These are phyloP conservation scores for Leptomonas seymouri DNA, from an alignment of 208 protist genomes.

Conservation along the genomic window DNA sequence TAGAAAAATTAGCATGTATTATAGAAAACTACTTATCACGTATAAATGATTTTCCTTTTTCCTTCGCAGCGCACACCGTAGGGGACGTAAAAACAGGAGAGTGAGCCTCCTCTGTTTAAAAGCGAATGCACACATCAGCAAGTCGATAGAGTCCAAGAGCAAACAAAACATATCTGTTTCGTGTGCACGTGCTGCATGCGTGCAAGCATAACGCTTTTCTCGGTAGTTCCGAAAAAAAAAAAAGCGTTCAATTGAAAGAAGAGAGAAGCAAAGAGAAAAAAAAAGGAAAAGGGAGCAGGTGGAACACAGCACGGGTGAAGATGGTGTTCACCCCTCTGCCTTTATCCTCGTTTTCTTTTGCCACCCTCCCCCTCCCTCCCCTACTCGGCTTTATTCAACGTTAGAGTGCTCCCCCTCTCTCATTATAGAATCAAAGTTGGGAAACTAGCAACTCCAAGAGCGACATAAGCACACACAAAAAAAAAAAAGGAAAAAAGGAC, in stretches of 20 bases:
- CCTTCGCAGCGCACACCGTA: background rate
- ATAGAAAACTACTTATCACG: conserved; percentile 4
- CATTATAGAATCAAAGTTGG: background rate
- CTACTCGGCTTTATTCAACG: background rate
- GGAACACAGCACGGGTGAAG: background rate
- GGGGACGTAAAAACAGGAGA: background rate
- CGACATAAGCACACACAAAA: background rate
- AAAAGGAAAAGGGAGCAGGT: conserved; percentile 2
- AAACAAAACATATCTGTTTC: background rate
- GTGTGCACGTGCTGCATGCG: background rate
- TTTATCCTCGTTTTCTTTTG: background rate
- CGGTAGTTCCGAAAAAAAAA: conserved; percentile 8
- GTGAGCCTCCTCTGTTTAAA: too few relatives aligned
- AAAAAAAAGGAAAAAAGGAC: background rate
- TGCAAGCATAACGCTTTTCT: background rate
- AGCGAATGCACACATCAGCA: background rate
- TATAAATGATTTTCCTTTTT: conserved; percentile 1
- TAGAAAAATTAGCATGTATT: conserved; percentile 9
- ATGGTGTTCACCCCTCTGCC: background rate
- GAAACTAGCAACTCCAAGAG: background rate
- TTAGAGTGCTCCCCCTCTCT: background rate
- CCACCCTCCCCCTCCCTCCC: background rate
- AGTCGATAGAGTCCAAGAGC: background rate
- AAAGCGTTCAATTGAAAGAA: background rate
- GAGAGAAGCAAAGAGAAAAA: background rate